Percentiles rank a stretch among this genome's conserved stretches.
These are phyloP conservation scores for Globisporangium parvum DNA, from an alignment of 352 stramenopile species.

Conservation along the genomic window DNA sequence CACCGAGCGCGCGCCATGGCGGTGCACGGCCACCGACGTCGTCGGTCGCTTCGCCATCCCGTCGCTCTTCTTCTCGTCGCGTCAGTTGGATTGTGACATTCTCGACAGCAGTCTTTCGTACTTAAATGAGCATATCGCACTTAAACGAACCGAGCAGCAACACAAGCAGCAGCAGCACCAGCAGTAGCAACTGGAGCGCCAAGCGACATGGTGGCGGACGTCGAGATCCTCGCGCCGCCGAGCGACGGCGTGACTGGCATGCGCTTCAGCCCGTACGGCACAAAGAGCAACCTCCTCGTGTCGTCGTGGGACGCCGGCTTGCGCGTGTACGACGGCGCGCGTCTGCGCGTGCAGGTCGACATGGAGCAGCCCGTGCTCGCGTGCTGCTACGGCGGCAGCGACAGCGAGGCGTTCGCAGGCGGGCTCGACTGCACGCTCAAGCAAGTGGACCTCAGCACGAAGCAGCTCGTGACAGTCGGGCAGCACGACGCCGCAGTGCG, in stretches of 20 bases:
- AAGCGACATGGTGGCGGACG: constrained; percentile 20
- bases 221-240: constrained; percentile 64
- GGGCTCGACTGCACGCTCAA: constrained; percentile 62
- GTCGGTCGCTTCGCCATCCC: constrained; percentile 1
- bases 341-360: constrained; percentile 54
- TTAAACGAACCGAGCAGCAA: no score
- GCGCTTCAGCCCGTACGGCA: constrained; percentile 55
- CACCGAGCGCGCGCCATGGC: constrained; percentile 19
- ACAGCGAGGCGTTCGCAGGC: constrained; percentile 64
- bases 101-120: not conserved
- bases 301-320: constrained; percentile 73
- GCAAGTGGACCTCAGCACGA: constrained; percentile 51
- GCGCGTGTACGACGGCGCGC: constrained; percentile 63
- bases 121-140: no score
- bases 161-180: no score
- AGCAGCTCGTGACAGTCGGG: constrained; percentile 26
- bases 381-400: constrained; percentile 54
- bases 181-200: not conserved
- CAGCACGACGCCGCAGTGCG: constrained; percentile 45
- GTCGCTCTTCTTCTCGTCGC: not conserved
- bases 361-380: constrained; percentile 62
- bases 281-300: constrained; percentile 52
- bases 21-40: not conserved
- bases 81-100: not conserved
- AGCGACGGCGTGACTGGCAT: constrained; percentile 81